These are phyloP conservation scores for Pyropia yezoensis DNA, from an alignment of 23 red algal species.

Conservation along the genomic window DNA sequence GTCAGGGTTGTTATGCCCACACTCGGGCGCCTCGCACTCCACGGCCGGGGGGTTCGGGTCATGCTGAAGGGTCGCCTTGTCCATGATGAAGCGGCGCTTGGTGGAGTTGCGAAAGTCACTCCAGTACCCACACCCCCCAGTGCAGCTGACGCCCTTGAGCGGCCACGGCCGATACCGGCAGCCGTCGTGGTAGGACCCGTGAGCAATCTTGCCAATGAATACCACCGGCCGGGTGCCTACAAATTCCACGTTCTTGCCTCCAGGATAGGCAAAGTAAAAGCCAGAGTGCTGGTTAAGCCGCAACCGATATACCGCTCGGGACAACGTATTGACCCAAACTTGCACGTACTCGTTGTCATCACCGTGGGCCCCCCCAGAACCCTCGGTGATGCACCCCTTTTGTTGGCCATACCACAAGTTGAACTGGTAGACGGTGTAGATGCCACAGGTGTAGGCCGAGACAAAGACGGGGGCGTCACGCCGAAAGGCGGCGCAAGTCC, in stretches of 20 bases:
- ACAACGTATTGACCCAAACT: constrained; percentile 1
- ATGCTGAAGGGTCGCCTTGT: too few species aligned
- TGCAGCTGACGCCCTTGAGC: not conserved
- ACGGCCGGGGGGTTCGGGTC: constrained; percentile 8
- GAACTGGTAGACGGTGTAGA: constrained; percentile 12
- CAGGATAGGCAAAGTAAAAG: constrained; percentile 6
- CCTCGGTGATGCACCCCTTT: not conserved
- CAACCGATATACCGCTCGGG: not conserved
- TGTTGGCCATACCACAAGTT: constrained; percentile 18
- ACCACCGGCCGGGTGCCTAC: constrained; percentile 7
- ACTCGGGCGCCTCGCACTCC: constrained; percentile 6
- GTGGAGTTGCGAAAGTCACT: constrained; percentile 12
- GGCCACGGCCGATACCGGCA: not conserved
- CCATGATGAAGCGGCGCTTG: constrained; percentile 3
- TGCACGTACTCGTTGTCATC: constrained; percentile 24
- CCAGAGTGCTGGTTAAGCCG: constrained; percentile 17
- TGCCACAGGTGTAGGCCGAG: not conserved
- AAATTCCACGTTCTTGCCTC: not conserved
- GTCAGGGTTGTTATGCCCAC: too few species aligned
- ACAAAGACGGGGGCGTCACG: constrained; percentile 2
- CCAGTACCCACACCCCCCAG: constrained; percentile 10
- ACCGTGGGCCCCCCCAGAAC: constrained; percentile 4
- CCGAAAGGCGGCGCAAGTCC: not conserved
- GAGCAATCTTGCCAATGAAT: constrained; percentile 12
- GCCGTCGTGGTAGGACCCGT: constrained; percentile 11